Conservation (phyloP, 495 filamentous ascomycete species). For the Oleoguttula mirabilis region DNA sequence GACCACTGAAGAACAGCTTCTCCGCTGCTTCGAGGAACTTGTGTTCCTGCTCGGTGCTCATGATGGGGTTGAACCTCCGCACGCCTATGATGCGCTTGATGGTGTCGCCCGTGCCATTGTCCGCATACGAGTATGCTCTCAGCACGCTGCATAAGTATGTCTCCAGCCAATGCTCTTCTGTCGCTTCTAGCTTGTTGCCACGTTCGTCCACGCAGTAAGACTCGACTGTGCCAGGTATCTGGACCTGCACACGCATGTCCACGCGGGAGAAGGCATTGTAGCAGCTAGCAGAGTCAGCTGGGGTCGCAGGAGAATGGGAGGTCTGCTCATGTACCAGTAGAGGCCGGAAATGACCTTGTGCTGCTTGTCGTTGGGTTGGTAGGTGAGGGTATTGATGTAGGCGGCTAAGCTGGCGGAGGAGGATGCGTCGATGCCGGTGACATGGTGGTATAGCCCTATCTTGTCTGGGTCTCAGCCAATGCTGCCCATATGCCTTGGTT, state of each 20-base stretch:
- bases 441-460: constrained; percentile 94
- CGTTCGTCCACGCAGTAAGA: constrained; percentile 94
- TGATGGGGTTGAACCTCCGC: constrained; percentile 90
- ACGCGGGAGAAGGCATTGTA: constrained; percentile 99
- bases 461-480: constrained; percentile 27
- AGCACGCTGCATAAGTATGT: constrained; percentile 92
- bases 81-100: constrained; percentile 92
- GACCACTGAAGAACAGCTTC: constrained; percentile 86
- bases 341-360: constrained; percentile 85
- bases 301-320: neutral
- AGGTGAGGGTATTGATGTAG: constrained; percentile 95
- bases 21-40: constrained; percentile 93
- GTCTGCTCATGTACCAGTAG: constrained; percentile 58
- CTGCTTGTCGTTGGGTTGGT: constrained; percentile 72
- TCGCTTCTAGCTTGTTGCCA: constrained; percentile 82
- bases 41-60: constrained; percentile 92
- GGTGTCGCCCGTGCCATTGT: constrained; percentile 80
- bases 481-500: neutral
- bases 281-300: constrained; percentile 46
- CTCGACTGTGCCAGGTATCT: constrained; percentile 89
- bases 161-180: constrained; percentile 90
- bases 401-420: constrained; percentile 93
- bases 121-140: constrained; percentile 88
- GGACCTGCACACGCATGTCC: constrained; percentile 96
- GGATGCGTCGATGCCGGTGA: constrained; percentile 92